Percentiles rank a stretch among this genome's conserved stretches.
Conservation (phyloP, 371 early-diverging fungal species). For the Zopfochytrium polystomum region DNA sequence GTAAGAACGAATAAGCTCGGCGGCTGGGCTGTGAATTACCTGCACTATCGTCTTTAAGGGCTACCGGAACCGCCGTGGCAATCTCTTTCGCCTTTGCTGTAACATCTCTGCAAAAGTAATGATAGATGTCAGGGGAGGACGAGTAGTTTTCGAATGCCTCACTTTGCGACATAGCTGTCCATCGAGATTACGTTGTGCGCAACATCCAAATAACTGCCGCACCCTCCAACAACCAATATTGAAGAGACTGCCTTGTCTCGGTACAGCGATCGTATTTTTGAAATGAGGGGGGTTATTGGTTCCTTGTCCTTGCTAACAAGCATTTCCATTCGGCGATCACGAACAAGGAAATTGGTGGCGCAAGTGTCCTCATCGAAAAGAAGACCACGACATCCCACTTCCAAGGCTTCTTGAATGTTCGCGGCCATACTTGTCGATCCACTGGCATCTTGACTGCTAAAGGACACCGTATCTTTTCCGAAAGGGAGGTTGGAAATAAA, state of each 20-base stretch:
- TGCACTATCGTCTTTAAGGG: conserved; percentile 6
- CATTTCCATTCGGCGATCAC: conserved; percentile 53
- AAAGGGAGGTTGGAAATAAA: conserved; percentile 53
- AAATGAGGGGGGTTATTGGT: conserved; percentile 58
- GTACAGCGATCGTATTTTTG: conserved; percentile 42
- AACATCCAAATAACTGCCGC: conserved; percentile 57
- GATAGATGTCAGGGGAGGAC: neutral
- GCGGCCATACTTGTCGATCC: conserved; percentile 62
- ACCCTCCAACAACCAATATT: conserved; percentile 54
- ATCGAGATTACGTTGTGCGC: conserved; percentile 52
- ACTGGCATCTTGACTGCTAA: conserved; percentile 48
- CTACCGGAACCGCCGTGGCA: conserved; percentile 31
- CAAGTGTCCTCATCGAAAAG: conserved; percentile 59
- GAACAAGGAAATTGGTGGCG: conserved; percentile 59
- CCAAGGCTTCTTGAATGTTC: conserved; percentile 51
- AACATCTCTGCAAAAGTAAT: conserved; percentile 24
- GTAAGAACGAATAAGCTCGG: neutral
- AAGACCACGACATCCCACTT: conserved; percentile 37
- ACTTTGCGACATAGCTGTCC: conserved; percentile 30
- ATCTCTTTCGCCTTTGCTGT: conserved; percentile 43
- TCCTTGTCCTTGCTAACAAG: conserved; percentile 45
- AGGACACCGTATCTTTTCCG: conserved; percentile 36
- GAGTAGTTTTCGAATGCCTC: neutral
- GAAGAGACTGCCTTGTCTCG: conserved; percentile 36
- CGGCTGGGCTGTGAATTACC: neutral